Evolutionary conservation across 768 basidiomycete species (phyloP), one percentile per base, ranked within the genome.

Genomic region (Auricularia cornea): DNA sequence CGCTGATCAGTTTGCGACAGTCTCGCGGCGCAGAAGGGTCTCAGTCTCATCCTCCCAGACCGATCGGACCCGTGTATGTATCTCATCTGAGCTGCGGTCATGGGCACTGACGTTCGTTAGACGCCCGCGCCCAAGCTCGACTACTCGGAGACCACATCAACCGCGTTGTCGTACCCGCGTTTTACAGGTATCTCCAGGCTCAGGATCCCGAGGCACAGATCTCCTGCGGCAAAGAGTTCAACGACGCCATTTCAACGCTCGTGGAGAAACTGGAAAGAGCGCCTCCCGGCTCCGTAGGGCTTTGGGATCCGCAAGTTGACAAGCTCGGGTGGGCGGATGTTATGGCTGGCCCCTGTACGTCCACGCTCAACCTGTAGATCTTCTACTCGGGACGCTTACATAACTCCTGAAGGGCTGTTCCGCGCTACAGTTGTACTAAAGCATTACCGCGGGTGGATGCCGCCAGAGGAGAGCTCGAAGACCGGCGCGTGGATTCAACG

Each of bases 381-480:
- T n/a, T n/a, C n/a, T n/a, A n/a, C n/a, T n/a, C n/a, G n/a, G n/a
- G n/a, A n/a, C n/a, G n/a, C n/a, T n/a, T n/a, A n/a, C n/a, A n/a
- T n/a, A n/a, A n/a, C n/a, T n/a, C n/a, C n/a, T n/a, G n/a, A n/a
- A 89, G 88, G 89, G 87, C 70, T 92, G 2, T 86, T 83, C 70
- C 78, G 91, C 52, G 83, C 88, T 29, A 80, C 74, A 40, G 82
- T 82, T 35, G 87, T 86, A 3, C 72, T 90, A 60, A 80, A 79
- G 60, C 83, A 86, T 67, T 90, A 90, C 64, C 82, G 88, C 18
- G 86, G 82, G 0, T 90, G 77, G 79, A 61, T 67, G 88, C 38
- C 61, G 59, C 44, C 84, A 86, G 0, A 79, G 1, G 69, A 70
- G 3, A 62, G 61, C 23, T 57, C 51, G 18, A 82, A 77, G 60